Evolutionary conservation across 441 rosid genomes (phyloP).

Genomic region (Adansonia madagascariensis): DNA sequence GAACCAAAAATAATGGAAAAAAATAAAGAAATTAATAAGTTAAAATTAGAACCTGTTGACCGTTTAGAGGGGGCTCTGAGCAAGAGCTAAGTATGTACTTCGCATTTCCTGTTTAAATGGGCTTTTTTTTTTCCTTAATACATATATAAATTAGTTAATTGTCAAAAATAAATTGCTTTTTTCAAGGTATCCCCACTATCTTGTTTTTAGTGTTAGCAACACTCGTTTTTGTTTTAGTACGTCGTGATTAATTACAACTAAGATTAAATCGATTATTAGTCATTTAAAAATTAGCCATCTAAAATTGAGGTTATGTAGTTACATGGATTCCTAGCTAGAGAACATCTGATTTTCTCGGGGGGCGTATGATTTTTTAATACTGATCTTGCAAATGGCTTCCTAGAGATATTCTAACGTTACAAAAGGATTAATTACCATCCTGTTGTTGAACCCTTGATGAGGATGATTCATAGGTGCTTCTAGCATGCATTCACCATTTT

Average conservation of each 20-base stretch:
- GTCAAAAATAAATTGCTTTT: neutral
- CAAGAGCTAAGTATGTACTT: slow-evolving; percentile 7
- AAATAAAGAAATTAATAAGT: neutral
- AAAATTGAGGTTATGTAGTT: neutral
- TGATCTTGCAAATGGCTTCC: neutral
- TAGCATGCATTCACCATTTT: neutral
- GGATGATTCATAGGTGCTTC: neutral
- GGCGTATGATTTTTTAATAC: neutral
- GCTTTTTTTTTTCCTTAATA: neutral
- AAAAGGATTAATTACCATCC: neutral
- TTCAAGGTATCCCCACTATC: slow-evolving; percentile 1
- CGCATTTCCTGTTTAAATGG: neutral
- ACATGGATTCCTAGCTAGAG: neutral
- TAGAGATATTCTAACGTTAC: neutral
- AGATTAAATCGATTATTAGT: neutral
- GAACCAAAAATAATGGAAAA: neutral
- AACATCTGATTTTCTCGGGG: neutral
- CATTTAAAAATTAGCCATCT: neutral
- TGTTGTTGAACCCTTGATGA: neutral
- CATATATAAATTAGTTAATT: neutral
- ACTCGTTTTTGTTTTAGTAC: slow-evolving; percentile 1
- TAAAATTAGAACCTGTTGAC: neutral
- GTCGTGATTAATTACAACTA: neutral
- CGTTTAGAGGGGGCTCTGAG: neutral
- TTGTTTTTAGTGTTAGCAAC: neutral